Percentiles rank a stretch among this genome's conserved stretches.
Evolutionary conservation across 148 eudicot genomes (phyloP).

Genomic region (Fallopia convolvulus): DNA sequence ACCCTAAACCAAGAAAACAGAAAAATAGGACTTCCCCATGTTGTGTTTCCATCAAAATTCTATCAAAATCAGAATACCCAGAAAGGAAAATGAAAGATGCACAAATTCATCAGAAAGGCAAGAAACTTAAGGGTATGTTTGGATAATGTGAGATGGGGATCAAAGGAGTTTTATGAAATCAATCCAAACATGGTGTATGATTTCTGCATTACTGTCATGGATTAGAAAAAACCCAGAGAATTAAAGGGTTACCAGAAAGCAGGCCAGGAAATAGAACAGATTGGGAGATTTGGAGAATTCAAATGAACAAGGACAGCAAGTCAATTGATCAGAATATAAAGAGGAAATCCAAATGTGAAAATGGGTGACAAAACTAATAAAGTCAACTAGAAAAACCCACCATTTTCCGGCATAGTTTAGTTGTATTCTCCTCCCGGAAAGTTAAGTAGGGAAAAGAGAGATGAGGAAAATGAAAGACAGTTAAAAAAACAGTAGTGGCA

Average conservation of each 20-base stretch:
- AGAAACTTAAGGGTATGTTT: background rate
- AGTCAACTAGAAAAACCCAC: constrained; percentile 14
- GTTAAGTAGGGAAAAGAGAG: background rate
- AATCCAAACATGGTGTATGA: background rate
- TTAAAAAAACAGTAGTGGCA: background rate
- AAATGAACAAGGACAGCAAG: background rate
- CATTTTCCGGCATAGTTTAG: constrained; percentile 2
- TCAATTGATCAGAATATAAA: background rate
- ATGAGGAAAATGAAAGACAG: background rate
- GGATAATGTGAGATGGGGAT: background rate
- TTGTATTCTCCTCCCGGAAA: background rate
- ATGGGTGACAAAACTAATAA: background rate
- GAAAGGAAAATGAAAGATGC: background rate
- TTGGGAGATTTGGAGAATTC: background rate
- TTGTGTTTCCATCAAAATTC: background rate
- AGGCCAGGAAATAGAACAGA: background rate
- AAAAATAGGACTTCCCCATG: background rate
- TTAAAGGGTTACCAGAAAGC: background rate
- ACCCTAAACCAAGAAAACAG: background rate
- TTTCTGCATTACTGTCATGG: too few species aligned
- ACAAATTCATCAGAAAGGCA: background rate
- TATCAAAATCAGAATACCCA: background rate
- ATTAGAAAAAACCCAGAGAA: too few species aligned
- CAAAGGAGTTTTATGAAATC: background rate
- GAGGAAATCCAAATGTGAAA: constrained; percentile 4